These are phyloP conservation scores for Cucurbita maxima DNA, from an alignment of 306 rosid genomes.

Conservation along the genomic window DNA sequence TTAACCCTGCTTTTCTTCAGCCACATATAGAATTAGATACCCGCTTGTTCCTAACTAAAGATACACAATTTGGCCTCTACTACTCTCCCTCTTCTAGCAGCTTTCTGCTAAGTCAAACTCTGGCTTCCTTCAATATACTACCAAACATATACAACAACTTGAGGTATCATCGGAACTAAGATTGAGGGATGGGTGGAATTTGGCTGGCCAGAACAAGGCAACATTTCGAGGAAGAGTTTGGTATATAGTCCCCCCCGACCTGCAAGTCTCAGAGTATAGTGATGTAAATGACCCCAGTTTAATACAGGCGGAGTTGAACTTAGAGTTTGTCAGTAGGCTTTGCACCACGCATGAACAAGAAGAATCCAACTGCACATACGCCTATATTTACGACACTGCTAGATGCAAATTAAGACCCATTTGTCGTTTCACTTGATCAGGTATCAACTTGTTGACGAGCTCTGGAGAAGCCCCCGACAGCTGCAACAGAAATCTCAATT, in stretches of 20 bases:
- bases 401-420: constrained; percentile 44
- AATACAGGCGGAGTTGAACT: constrained; percentile 13
- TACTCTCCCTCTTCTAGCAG: constrained; percentile 31
- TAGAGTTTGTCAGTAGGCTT: constrained; percentile 40
- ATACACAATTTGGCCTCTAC: constrained; percentile 38
- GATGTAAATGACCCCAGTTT: constrained; percentile 24
- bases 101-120: constrained; percentile 34
- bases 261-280: constrained; percentile 24
- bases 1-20: constrained; percentile 20
- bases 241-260: background rate
- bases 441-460: constrained; percentile 68
- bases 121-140: constrained; percentile 36
- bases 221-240: constrained; percentile 15
- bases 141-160: constrained; percentile 54
- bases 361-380: constrained; percentile 15
- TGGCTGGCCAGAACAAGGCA: constrained; percentile 17
- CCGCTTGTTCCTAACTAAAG: constrained; percentile 43
- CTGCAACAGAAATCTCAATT: constrained; percentile 25
- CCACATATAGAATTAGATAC: constrained; percentile 15
- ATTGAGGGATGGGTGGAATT: constrained; percentile 9
- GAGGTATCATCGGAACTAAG: constrained; percentile 14
- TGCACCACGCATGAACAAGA: constrained; percentile 34
- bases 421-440: constrained; percentile 81
- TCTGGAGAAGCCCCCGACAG: constrained; percentile 66
- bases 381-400: constrained; percentile 40